Conservation (phyloP, 1,284 basidiomycete species). For the Pyrrhoderma noxium region DNA sequence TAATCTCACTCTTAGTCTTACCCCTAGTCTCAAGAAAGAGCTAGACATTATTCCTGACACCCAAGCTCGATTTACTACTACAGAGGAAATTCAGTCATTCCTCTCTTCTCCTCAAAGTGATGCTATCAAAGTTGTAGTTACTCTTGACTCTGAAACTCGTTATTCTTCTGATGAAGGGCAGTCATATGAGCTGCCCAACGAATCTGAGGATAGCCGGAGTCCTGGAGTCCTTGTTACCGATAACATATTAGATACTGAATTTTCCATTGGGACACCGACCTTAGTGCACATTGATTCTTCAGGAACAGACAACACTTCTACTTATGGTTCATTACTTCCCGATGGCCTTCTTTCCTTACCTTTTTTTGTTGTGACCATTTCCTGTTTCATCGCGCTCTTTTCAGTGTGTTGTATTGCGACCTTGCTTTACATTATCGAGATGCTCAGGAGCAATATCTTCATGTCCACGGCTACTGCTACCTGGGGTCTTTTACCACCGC, state of each 20-base stretch:
- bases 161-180: conserved; percentile 30
- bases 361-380: conserved; percentile 29
- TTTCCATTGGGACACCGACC: too few relatives aligned
- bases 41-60: too few relatives aligned
- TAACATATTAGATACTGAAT: too few relatives aligned
- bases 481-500: conserved; percentile 24
- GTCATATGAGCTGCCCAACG: conserved; percentile 27
- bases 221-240: too few relatives aligned
- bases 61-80: too few relatives aligned
- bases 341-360: conserved; percentile 16
- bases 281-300: too few relatives aligned
- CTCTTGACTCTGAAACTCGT: conserved; percentile 24
- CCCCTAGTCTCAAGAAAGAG: too few relatives aligned
- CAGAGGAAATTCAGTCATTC: too few relatives aligned
- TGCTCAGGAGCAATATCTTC: conserved; percentile 28
- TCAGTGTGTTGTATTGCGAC: conserved; percentile 30
- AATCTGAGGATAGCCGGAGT: too few relatives aligned
- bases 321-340: not conserved
- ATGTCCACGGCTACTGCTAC: conserved; percentile 27
- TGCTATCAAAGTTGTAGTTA: conserved; percentile 30
- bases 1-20: too few relatives aligned
- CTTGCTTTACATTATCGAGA: conserved; percentile 30
- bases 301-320: not conserved
- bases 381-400: conserved; percentile 32
- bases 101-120: conserved; percentile 4